Evolutionary conservation across 345 rosid genomes (phyloP).

Genomic region (Firmiana major): DNA sequence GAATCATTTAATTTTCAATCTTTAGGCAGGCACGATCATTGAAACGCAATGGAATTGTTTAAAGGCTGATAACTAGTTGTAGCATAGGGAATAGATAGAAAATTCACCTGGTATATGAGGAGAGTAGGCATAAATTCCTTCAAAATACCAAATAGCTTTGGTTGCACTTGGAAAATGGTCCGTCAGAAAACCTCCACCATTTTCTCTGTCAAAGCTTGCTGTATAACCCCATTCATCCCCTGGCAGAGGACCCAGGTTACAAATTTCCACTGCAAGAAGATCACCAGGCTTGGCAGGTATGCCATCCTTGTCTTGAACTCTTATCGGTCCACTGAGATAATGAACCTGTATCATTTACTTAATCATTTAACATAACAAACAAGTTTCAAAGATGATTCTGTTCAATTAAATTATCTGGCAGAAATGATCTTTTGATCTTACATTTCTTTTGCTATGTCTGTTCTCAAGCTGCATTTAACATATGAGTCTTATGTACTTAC

Average conservation of each 20-base stretch:
- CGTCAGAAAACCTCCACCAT: slow-evolving; percentile 84
- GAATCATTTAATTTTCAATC: not conserved
- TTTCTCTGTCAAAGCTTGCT: slow-evolving; percentile 76
- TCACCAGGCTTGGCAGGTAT: slow-evolving; percentile 72
- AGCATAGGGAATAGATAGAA: not conserved
- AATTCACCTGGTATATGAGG: slow-evolving; percentile 77
- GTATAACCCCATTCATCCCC: slow-evolving; percentile 94
- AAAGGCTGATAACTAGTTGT: not conserved
- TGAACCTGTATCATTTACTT: slow-evolving; percentile 44
- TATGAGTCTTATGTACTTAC: slow-evolving; percentile 36
- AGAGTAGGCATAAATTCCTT: slow-evolving; percentile 87
- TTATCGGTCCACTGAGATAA: slow-evolving; percentile 76
- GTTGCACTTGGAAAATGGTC: slow-evolving; percentile 89
- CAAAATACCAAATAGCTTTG: slow-evolving; percentile 93
- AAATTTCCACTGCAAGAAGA: slow-evolving; percentile 77
- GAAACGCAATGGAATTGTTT: not conserved
- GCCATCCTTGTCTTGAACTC: slow-evolving; percentile 60
- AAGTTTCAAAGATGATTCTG: not conserved
- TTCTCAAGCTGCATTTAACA: not conserved
- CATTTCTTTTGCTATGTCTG: not conserved
- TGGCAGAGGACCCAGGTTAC: slow-evolving; percentile 82
- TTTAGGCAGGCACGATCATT: not conserved
- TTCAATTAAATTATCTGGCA: not conserved
- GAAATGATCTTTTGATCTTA: not conserved
- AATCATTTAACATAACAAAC: not conserved